These are phyloP conservation scores for Hymenotorrendiella dingleyae DNA, from an alignment of 2,329 filamentous ascomycete genomes.

Conservation along the genomic window DNA sequence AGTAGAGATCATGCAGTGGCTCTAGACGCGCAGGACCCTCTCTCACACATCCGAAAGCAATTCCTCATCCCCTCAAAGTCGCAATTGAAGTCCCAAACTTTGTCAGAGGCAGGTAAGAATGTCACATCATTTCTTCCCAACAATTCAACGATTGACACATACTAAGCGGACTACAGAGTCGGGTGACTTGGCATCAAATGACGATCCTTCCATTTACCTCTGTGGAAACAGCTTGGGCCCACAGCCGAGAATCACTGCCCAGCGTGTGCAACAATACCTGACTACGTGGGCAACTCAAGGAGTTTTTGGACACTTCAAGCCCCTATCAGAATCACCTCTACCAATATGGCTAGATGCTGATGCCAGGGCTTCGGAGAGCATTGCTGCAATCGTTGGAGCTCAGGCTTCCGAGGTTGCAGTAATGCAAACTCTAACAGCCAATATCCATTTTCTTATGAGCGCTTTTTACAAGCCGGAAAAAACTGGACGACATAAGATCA, in stretches of 20 bases:
- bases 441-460: slow-evolving; percentile 70
- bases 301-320: slow-evolving; percentile 71
- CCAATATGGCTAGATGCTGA: slow-evolving; percentile 67
- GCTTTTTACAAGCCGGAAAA: slow-evolving; percentile 69
- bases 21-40: slow-evolving; percentile 56
- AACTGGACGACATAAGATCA: slow-evolving; percentile 60
- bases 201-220: slow-evolving; percentile 53
- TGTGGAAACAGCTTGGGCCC: slow-evolving; percentile 76
- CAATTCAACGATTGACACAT: background rate
- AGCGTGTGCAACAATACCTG: slow-evolving; percentile 63
- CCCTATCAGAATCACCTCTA: slow-evolving; percentile 54
- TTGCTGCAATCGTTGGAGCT: slow-evolving; percentile 68
- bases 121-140: slow-evolving; percentile 1
- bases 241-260: slow-evolving; percentile 59
- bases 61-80: slow-evolving; percentile 72
- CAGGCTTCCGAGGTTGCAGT: slow-evolving; percentile 63
- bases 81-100: slow-evolving; percentile 52
- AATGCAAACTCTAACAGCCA: slow-evolving; percentile 75
- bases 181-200: slow-evolving; percentile 15
- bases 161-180: slow-evolving; percentile 10
- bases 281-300: slow-evolving; percentile 71
- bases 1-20: slow-evolving; percentile 27
- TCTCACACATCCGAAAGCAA: slow-evolving; percentile 57
- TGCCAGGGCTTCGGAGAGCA: slow-evolving; percentile 56
- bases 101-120: slow-evolving; percentile 23